Evolutionary conservation across 106 monocot genomes (phyloP).

Genomic region (Amphibolis antarctica): DNA sequence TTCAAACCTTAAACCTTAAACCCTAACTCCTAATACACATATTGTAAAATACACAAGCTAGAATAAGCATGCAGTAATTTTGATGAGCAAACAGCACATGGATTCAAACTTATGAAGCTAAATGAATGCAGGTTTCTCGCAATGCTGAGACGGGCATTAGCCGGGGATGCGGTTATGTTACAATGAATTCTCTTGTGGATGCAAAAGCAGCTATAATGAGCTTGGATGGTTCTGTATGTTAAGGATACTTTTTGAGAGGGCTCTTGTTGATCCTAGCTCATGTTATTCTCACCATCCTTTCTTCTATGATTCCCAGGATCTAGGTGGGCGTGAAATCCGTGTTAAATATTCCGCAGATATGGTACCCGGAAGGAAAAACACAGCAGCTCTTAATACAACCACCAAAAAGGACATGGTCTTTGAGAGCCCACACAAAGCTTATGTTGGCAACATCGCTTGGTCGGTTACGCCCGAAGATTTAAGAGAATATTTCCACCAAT

Average conservation of each 20-base stretch:
- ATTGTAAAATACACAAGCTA: no score
- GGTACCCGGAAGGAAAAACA: slow-evolving; percentile 44
- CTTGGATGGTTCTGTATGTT: slow-evolving; percentile 69
- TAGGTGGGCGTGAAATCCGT: slow-evolving; percentile 64
- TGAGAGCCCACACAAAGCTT: slow-evolving; percentile 67
- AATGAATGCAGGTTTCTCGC: slow-evolving; percentile 39
- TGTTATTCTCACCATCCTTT: not conserved
- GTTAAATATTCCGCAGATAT: slow-evolving; percentile 67
- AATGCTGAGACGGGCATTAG: slow-evolving; percentile 57
- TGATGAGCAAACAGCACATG: no score
- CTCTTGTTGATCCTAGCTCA: no score
- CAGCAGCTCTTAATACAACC: slow-evolving; percentile 23
- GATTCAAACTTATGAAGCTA: no score
- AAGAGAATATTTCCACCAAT: slow-evolving; percentile 66
- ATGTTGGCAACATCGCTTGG: slow-evolving; percentile 77
- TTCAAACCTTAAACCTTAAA: no score
- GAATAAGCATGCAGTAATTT: no score
- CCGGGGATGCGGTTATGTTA: slow-evolving; percentile 56
- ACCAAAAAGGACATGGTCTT: slow-evolving; percentile 46
- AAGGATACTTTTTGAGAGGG: not conserved
- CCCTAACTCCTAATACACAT: no score
- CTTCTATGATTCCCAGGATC: slow-evolving; percentile 29
- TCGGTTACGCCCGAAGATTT: slow-evolving; percentile 53
- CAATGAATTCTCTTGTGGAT: slow-evolving; percentile 54
- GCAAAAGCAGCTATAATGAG: slow-evolving; percentile 49